Conservation (phyloP, 371 early-diverging fungal species). For the Lichtheimia corymbifera region DNA sequence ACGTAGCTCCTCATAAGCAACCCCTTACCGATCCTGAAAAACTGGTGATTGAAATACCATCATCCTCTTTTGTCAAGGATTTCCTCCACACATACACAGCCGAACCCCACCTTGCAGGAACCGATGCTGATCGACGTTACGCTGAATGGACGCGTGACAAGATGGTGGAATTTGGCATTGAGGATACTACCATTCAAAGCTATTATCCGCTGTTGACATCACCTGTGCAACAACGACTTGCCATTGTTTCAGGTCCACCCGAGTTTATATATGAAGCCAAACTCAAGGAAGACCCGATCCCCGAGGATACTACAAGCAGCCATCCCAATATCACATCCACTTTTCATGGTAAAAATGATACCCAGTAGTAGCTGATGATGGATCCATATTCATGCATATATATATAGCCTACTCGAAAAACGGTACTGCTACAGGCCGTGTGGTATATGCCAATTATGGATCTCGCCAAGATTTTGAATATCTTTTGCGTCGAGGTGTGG, state of each 20-base stretch:
- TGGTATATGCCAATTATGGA: constrained; percentile 72
- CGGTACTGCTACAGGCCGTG: constrained; percentile 61
- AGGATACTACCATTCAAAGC: constrained; percentile 48
- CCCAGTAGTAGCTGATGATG: not conserved
- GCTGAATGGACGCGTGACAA: constrained; percentile 61
- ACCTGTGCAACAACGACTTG: constrained; percentile 53
- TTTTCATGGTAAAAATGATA: constrained; percentile 50
- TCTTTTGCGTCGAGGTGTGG: constrained; percentile 46
- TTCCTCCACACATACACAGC: constrained; percentile 52
- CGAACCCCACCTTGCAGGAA: constrained; percentile 53
- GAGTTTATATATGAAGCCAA: constrained; percentile 51
- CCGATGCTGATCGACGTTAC: constrained; percentile 35
- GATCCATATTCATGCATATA: too few species aligned
- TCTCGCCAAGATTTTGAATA: constrained; percentile 56
- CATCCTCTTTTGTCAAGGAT: constrained; percentile 23
- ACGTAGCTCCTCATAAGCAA: not conserved
- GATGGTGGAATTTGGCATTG: constrained; percentile 52
- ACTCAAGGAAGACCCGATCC: constrained; percentile 53
- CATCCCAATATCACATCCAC: constrained; percentile 54
- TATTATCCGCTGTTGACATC: constrained; percentile 65
- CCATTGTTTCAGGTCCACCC: constrained; percentile 50
- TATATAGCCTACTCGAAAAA: constrained; percentile 54
- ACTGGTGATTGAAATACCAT: constrained; percentile 9
- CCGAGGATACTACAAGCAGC: constrained; percentile 56
- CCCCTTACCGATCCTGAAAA: constrained; percentile 8